Conservation (phyloP, 495 filamentous ascomycete species). For the Thermochaetoides thermophila region DNA sequence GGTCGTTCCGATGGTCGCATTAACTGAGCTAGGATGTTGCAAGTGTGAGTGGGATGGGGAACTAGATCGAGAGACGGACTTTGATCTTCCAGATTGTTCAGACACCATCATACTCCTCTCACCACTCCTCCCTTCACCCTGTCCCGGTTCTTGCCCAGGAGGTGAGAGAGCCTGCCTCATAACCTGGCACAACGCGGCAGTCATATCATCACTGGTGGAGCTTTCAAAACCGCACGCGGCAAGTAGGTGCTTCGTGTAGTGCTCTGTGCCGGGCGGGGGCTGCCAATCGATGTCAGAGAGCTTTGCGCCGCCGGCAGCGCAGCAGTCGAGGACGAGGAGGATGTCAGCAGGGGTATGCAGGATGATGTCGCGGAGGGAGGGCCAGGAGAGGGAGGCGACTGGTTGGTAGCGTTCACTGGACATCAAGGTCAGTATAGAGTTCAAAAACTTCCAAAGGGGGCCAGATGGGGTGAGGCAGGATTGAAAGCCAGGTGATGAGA, state of each 20-base stretch:
- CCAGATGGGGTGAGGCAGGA: not conserved
- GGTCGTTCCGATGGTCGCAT: too few species aligned
- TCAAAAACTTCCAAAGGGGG: too few species aligned
- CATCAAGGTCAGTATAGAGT: not conserved
- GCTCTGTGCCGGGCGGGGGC: slow-evolving; percentile 6
- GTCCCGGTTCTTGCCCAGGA: not conserved
- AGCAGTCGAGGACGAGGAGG: slow-evolving; percentile 23
- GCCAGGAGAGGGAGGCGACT: slow-evolving; percentile 16
- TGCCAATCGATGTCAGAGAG: slow-evolving; percentile 14
- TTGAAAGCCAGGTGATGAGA: not conserved
- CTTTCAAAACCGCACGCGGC: slow-evolving; percentile 23
- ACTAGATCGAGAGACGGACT: too few species aligned
- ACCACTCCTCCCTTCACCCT: too few species aligned
- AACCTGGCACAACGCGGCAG: slow-evolving; percentile 18
- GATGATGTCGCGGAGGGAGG: slow-evolving; percentile 12
- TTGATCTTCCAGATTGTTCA: too few species aligned
- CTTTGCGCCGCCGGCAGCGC: slow-evolving; percentile 20
- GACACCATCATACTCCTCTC: too few species aligned
- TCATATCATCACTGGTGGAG: slow-evolving; percentile 23
- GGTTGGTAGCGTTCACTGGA: slow-evolving; percentile 20
- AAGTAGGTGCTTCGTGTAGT: slow-evolving; percentile 22
- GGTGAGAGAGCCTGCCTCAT: slow-evolving; percentile 10
- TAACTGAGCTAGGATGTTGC: too few species aligned
- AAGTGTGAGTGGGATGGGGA: too few species aligned
- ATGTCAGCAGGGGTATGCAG: slow-evolving; percentile 17